Conservation (phyloP, 225 moss, liverwort and hornwort genomes). For the Pseudisothecium myosuroides region DNA sequence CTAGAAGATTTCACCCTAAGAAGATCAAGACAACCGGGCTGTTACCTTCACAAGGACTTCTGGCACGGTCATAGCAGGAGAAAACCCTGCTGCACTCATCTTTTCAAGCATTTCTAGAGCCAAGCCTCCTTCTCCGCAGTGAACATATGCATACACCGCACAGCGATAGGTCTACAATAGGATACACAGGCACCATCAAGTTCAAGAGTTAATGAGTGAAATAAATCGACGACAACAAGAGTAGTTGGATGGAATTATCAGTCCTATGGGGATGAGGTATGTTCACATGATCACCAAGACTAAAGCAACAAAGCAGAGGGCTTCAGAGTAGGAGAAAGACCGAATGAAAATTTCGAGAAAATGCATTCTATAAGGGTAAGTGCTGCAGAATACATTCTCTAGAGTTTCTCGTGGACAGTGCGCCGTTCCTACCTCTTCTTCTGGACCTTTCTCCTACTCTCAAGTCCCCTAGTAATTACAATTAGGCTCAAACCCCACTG, state of each 20-base stretch:
- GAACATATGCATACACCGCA: slow-evolving; percentile 47
- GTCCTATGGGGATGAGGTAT: not conserved
- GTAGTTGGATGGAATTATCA: not conserved
- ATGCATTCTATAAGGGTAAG: not conserved
- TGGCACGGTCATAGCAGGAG: slow-evolving; percentile 52
- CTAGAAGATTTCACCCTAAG: not conserved
- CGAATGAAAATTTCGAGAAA: not conserved
- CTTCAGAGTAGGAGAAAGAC: not conserved
- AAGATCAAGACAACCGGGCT: not conserved
- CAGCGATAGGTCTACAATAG: slow-evolving; percentile 38
- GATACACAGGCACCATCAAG: not conserved
- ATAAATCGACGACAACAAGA: not conserved
- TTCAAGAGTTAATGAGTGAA: not conserved
- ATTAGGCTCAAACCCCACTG: not conserved
- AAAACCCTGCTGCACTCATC: slow-evolving; percentile 44
- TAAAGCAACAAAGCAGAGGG: not conserved
- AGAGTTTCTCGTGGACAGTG: not conserved
- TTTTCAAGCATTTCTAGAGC: slow-evolving; percentile 48
- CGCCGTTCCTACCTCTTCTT: not conserved
- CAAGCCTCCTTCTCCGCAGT: slow-evolving; percentile 56
- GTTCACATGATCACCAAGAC: not conserved
- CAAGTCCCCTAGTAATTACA: not conserved
- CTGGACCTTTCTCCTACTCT: not conserved
- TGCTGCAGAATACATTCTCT: not conserved
- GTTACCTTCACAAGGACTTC: slow-evolving; percentile 52